Base-by-base conservation (phyloP, 2,329 filamentous ascomycete genomes). In the Fusarium sp. region DNA sequence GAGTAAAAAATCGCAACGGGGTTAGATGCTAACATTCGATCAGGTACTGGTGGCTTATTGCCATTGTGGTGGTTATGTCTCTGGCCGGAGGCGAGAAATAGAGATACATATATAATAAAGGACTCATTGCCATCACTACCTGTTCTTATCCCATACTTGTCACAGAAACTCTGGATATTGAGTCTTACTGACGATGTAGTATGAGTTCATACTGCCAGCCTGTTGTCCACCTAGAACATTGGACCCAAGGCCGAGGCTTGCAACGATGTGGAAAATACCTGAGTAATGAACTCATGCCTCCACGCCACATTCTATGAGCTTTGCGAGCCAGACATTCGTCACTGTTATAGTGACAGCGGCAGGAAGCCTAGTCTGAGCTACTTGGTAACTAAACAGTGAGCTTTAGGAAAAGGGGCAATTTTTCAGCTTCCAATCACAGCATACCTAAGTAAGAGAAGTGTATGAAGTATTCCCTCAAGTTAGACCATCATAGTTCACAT, bases 31-130 rank as follows among this genome's bases (percentile, higher is more conserved):
- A 78, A 83, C 76, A 27, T 27, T 59, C 48, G 27, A 58, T 54
- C 70, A 90, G 88, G 78, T 91, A 91, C 77, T 92, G 90, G 90
- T 91, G 89, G 89, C 77, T 89, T 71, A 79, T 90, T 78, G 85
- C 81, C 22, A 83, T 88, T 29, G 84, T 83, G 27, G 80, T 85
- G 29, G 73, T 91, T 51, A 76, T 92, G 69, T 76, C 87, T 9
- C 72, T 89, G 67, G 82, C 84, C 52, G 83, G 85, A 47, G 85
- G 87, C 30, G 82, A 84, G 72, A 87, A 87, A 79, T 86, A 83
- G 81, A 82, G 20, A 30, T 57, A 41, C 30, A 51, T 55, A 40
- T 54, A 45, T n/a, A 44, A 34, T 42, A 20, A 41, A 20, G 22
- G 44, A 55, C 27, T 20, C 52, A 13, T 27, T 22, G 24, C 47